Base-by-base conservation (phyloP, 2,329 filamentous ascomycete species). In the Fusarium austroafricanum region DNA sequence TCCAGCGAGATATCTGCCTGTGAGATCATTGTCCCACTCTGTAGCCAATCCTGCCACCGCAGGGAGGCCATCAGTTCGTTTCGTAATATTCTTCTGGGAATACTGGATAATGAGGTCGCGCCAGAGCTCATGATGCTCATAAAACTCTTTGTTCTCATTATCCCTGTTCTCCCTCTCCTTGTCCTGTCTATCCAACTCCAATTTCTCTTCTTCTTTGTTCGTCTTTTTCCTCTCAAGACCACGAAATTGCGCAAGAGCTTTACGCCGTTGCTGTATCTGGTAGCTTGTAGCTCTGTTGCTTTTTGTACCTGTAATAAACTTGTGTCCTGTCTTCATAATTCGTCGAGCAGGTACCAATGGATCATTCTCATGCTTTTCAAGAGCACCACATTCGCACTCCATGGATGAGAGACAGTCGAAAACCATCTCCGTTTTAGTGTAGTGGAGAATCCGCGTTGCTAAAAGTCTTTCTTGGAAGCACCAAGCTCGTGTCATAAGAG, bases 401-500 rank as follows among this genome's bases (percentile, higher is more conserved):
- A 68, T 67, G 4, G 59, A 61, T 0, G 67, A 61, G 1, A 71
- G 35, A 20, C 73, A 75, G 28, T 75, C 73, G 10, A 75, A 75
- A 3, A 74, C 44, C 12, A 72, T 52, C 53, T 76, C 74, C 9
- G 59, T 43, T 10, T 67, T 67, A 6, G 68, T 74, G n/a, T 75
- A 77, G 35, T 77, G 75, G 1, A 77, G 60, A 2, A 76, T 64
- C 0, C 74, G 44, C 2, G 73, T 71, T 0, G 75, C 72, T 6
- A 78, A 31, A 0, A 75, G 38, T 4, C 76, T 71, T 15, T 78
- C 76, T 3, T 78, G 76, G 5, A 76, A 72, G 4, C 71, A 71
- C 76, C 76, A 78, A 0, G 71, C 75, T 2, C 76, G 64, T 3
- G 59, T 64, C 60, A 71, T 57, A 2, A 75, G 14, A 1, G 71